Evolutionary conservation across 805 yeast species (phyloP).

Genomic region (Pachysolen tannophilus): DNA sequence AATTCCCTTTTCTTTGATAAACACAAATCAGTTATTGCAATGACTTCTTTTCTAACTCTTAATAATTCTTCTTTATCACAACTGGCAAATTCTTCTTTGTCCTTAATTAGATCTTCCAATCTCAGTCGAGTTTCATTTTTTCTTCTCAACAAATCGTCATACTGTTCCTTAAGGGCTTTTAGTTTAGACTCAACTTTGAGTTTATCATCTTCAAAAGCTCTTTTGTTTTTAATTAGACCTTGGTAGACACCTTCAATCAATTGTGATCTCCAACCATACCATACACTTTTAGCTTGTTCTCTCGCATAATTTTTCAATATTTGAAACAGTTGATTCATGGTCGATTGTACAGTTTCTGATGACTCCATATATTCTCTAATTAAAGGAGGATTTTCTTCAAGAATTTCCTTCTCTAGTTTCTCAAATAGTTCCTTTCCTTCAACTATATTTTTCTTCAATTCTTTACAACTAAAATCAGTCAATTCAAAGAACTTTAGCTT

Average conservation of each 20-base stretch:
- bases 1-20: slow-evolving; percentile 4
- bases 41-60: slow-evolving; percentile 9
- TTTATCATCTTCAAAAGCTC: slow-evolving; percentile 12
- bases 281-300: slow-evolving; percentile 43
- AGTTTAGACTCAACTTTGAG: slow-evolving; percentile 14
- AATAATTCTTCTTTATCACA: slow-evolving; percentile 12
- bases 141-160: slow-evolving; percentile 8
- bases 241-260: slow-evolving; percentile 36
- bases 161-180: slow-evolving; percentile 8
- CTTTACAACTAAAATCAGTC: slow-evolving; percentile 46
- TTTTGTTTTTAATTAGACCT: slow-evolving; percentile 19
- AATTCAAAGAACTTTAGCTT: slow-evolving; percentile 37
- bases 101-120: slow-evolving; percentile 8
- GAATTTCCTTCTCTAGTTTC: slow-evolving; percentile 37
- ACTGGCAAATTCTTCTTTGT: slow-evolving; percentile 13
- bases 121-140: slow-evolving; percentile 10
- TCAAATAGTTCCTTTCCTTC: slow-evolving; percentile 41
- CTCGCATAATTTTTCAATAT: slow-evolving; percentile 42
- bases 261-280: slow-evolving; percentile 59
- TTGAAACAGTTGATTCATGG: slow-evolving; percentile 40
- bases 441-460: slow-evolving; percentile 39
- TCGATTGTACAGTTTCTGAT: slow-evolving; percentile 26
- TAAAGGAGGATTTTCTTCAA: slow-evolving; percentile 38
- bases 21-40: slow-evolving; percentile 2
- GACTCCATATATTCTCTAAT: slow-evolving; percentile 40